Conservation (phyloP, 805 yeast species). For the Cyberlindnera maritima region DNA sequence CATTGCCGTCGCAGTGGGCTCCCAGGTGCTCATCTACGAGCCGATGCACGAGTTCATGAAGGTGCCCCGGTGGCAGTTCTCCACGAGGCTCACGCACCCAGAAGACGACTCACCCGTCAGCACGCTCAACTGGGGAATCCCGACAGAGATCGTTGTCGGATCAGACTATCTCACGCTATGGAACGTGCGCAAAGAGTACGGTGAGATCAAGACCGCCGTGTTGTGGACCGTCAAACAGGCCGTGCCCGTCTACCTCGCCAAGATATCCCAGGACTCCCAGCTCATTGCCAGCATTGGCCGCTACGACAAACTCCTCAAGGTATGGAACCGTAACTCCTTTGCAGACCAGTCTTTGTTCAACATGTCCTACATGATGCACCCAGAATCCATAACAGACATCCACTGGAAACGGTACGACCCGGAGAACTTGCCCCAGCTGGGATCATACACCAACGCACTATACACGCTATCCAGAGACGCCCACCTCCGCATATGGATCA, state of each 20-base stretch:
- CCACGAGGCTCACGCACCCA: conserved; percentile 30
- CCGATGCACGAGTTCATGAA: conserved; percentile 51
- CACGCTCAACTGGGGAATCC: conserved; percentile 53
- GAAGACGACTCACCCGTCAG: conserved; percentile 34
- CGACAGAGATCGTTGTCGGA: conserved; percentile 60
- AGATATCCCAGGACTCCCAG: conserved; percentile 65
- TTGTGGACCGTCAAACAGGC: conserved; percentile 50
- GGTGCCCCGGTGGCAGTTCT: conserved; percentile 43
- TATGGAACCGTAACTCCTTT: conserved; percentile 75
- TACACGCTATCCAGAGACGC: conserved; percentile 65
- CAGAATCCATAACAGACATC: conserved; percentile 50
- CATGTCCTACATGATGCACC: conserved; percentile 65
- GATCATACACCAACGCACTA: conserved; percentile 46
- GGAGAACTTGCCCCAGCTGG: conserved; percentile 23
- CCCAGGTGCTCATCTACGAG: conserved; percentile 45
- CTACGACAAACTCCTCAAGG: conserved; percentile 65
- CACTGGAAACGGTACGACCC: conserved; percentile 52
- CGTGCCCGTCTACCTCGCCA: conserved; percentile 53
- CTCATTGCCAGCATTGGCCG: conserved; percentile 62
- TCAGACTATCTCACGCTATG: conserved; percentile 54
- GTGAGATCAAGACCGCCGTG: conserved; percentile 32
- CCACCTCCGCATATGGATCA: conserved; percentile 65
- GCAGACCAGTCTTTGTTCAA: conserved; percentile 66
- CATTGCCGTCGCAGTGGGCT: conserved; percentile 51
- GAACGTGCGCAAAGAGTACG: conserved; percentile 45